These are phyloP conservation scores for Alternaria angustiovoidea DNA, from an alignment of 2,329 filamentous ascomycete species.

Conservation along the genomic window DNA sequence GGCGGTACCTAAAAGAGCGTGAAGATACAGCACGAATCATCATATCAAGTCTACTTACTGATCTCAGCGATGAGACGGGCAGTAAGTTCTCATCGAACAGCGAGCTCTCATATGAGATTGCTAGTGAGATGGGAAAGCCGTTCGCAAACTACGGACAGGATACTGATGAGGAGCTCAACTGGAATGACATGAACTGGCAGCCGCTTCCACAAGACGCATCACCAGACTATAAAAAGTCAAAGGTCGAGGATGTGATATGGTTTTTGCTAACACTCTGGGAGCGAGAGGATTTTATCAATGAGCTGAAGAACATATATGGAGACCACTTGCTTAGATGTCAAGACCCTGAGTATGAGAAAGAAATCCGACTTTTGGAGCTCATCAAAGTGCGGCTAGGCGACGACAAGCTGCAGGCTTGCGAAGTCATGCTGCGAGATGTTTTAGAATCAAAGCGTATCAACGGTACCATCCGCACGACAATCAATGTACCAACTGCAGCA, in stretches of 20 bases:
- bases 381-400: slow-evolving; percentile 91
- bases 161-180: slow-evolving; percentile 74
- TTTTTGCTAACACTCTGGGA: slow-evolving; percentile 89
- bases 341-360: slow-evolving; percentile 74
- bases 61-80: slow-evolving; percentile 59
- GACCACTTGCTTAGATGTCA: slow-evolving; percentile 76
- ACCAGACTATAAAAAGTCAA: slow-evolving; percentile 86
- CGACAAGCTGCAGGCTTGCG: slow-evolving; percentile 84
- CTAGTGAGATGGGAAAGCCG: slow-evolving; percentile 70
- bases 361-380: slow-evolving; percentile 80
- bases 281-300: slow-evolving; percentile 92
- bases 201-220: slow-evolving; percentile 93
- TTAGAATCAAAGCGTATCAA: slow-evolving; percentile 82
- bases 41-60: slow-evolving; percentile 75
- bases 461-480: slow-evolving; percentile 52
- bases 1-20: slow-evolving; percentile 77
- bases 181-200: slow-evolving; percentile 91
- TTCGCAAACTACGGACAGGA: slow-evolving; percentile 63
- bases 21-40: slow-evolving; percentile 82
- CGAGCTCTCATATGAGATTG: slow-evolving; percentile 73
- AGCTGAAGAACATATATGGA: slow-evolving; percentile 88
- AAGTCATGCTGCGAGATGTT: slow-evolving; percentile 97
- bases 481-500: slow-evolving; percentile 13
- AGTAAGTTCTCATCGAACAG: slow-evolving; percentile 62
- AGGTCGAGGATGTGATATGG: slow-evolving; percentile 88